These are phyloP conservation scores for Russula sp. DNA, from an alignment of 768 basidiomycete genomes.

Conservation along the genomic window DNA sequence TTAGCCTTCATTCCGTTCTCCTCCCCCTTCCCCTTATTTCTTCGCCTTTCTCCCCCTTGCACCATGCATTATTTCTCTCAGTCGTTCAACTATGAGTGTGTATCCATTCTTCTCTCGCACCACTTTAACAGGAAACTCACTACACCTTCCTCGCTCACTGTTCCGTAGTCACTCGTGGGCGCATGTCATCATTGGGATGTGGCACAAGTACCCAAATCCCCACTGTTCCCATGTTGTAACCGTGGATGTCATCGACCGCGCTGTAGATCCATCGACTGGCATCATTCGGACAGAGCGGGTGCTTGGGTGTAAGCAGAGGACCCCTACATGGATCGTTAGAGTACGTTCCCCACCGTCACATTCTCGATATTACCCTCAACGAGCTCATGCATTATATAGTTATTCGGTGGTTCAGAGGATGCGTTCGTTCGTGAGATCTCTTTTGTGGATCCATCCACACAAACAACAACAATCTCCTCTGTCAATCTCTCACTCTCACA, in stretches of 20 bases:
- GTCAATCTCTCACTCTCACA: slow-evolving; percentile 95
- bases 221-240: slow-evolving; percentile 86
- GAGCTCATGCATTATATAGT: slow-evolving; percentile 41
- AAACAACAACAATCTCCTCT: slow-evolving; percentile 80
- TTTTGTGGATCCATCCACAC: slow-evolving; percentile 81
- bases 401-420: slow-evolving; percentile 91
- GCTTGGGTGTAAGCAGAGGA: slow-evolving; percentile 87
- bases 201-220: slow-evolving; percentile 95
- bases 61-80: slow-evolving; percentile 86
- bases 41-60: no score
- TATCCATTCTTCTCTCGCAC: slow-evolving; percentile 26
- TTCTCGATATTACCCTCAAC: slow-evolving; percentile 6
- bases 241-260: slow-evolving; percentile 82
- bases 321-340: slow-evolving; percentile 91
- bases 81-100: slow-evolving; percentile 80
- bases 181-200: slow-evolving; percentile 89
- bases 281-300: slow-evolving; percentile 90
- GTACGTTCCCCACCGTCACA: slow-evolving; percentile 44
- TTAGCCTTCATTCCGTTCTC: neutral
- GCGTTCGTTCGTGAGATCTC: slow-evolving; percentile 94
- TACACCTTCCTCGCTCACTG: slow-evolving; percentile 2
- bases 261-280: slow-evolving; percentile 78
- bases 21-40: no score
- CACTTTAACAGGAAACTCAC: slow-evolving; percentile 18
- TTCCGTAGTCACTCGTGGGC: slow-evolving; percentile 75